Base-by-base conservation (phyloP, 2,329 filamentous ascomycete genomes). In the Stylonectria norvegica region DNA sequence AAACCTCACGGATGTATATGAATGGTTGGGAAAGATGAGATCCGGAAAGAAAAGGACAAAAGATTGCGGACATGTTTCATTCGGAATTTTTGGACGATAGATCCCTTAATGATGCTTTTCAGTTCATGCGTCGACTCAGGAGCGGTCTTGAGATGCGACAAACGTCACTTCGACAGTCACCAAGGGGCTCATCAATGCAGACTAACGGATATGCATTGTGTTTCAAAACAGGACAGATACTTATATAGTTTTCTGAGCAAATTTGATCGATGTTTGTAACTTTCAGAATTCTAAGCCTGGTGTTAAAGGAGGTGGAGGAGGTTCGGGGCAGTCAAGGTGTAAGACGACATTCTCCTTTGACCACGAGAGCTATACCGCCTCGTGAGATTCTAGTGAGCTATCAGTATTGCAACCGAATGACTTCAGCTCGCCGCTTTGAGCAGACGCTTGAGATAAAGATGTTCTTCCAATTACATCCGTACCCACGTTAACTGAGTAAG, bases 191-290 rank as follows among this genome's bases (percentile, higher is more conserved):
- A 34, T 31, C 19, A 36, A 43, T 53, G 48, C 48, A 54, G 54
- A 47, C 42, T 20, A 44, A 54, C 48, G 46, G 48, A 45, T 47
- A 55, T 56, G 52, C 36, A 56, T 53, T 25, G 31, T 43, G 47
- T 42, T 33, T 40, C 37, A 31, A 36, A 34, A 47, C 23, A 37
- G 32, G 38, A 40, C 30, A 44, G 41, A 43, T 36, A 45, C 37
- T 36, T 36, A 27, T 20, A 43, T 46, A 40, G 38, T 41, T 44
- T 46, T 40, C 15, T 40, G n/a, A n/a, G n/a, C n/a, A n/a, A 45
- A 41, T 39, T 47, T 40, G 39, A 50, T 29, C 35, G 32, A 33
- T 10, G 36, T 37, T 31, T 20, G 14, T 12, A 10, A 17, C 23
- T 37, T 36, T 15, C 44, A 42, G 42, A 43, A 20, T 35, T 5